Evolutionary conservation across 2,329 filamentous ascomycete species (phyloP).

Genomic region (Talaromyces funiculosus): DNA sequence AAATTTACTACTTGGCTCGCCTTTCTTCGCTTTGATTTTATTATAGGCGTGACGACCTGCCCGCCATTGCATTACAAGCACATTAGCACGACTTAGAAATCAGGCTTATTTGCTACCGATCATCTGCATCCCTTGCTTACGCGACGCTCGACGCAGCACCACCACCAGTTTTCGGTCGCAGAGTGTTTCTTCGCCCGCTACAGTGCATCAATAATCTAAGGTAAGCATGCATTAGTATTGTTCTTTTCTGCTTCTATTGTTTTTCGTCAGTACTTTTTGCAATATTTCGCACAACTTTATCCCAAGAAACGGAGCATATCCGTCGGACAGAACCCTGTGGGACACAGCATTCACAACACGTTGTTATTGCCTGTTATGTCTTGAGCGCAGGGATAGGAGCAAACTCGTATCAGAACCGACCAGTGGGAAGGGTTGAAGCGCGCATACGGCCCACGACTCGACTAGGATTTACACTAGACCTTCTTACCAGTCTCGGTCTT

Average conservation of each 20-base stretch:
- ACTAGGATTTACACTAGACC: not conserved
- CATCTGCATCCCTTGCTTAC: slow-evolving; percentile 7
- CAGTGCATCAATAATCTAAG: slow-evolving; percentile 8
- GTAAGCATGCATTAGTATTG: slow-evolving; percentile 12
- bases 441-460: not conserved
- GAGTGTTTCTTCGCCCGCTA: not conserved
- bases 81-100: not conserved
- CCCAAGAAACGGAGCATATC: not conserved
- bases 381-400: slow-evolving; percentile 1
- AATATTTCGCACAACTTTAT: not conserved
- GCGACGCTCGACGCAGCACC: not conserved
- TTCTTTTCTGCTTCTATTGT: slow-evolving; percentile 2
- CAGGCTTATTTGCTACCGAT: not conserved
- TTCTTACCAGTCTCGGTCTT: not conserved
- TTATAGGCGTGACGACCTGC: slow-evolving; percentile 6
- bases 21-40: not conserved
- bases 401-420: not conserved
- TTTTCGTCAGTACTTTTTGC: slow-evolving; percentile 6
- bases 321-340: not conserved
- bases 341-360: slow-evolving; percentile 2
- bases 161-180: not conserved
- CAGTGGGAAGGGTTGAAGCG: not conserved
- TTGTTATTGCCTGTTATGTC: not conserved
- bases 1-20: not conserved
- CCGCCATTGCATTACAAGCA: not conserved